Evolutionary conservation across 2,329 filamentous ascomycete species (phyloP).

Genomic region (Plectosphaerella cucumerina): DNA sequence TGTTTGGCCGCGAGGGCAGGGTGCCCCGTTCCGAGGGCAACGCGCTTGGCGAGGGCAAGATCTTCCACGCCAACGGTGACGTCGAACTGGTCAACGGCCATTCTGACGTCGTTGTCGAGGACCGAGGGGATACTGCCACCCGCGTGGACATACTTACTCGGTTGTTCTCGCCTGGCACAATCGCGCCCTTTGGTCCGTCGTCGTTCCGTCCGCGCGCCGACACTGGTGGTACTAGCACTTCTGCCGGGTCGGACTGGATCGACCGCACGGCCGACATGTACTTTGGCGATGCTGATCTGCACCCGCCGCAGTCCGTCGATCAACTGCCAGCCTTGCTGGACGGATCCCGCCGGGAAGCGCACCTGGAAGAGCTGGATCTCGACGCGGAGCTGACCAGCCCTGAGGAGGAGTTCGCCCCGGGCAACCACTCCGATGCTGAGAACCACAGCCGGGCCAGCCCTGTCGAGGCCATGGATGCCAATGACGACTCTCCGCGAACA

Average conservation of each 20-base stretch:
- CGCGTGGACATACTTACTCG: slow-evolving; percentile 57
- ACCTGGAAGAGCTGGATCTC: slow-evolving; percentile 13
- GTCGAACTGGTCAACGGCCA: slow-evolving; percentile 58
- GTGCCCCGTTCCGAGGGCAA: slow-evolving; percentile 60
- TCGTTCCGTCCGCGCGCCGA: slow-evolving; percentile 14
- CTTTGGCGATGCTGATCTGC: slow-evolving; percentile 39
- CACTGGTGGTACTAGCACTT: slow-evolving; percentile 13
- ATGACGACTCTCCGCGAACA: slow-evolving; percentile 3
- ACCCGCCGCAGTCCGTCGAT: slow-evolving; percentile 39
- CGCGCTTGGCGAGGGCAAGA: slow-evolving; percentile 64
- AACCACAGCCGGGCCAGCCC: slow-evolving; percentile 11
- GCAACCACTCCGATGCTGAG: slow-evolving; percentile 19
- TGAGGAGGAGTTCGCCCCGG: slow-evolving; percentile 17
- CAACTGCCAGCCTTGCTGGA: slow-evolving; percentile 37
- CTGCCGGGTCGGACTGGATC: slow-evolving; percentile 6
- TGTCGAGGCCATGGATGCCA: slow-evolving; percentile 1
- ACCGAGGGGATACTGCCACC: slow-evolving; percentile 55
- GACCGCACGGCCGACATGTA: slow-evolving; percentile 27
- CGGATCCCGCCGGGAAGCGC: slow-evolving; percentile 13
- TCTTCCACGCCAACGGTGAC: slow-evolving; percentile 58
- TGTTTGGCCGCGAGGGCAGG: slow-evolving; percentile 68
- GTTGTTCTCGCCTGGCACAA: slow-evolving; percentile 36
- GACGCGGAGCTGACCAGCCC: slow-evolving; percentile 11
- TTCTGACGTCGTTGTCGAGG: slow-evolving; percentile 52
- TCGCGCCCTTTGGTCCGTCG: slow-evolving; percentile 22